phyloP scores from a whole-genome alignment of 2,329 filamentous ascomycete species.

The Thelonectria discophora region DNA sequence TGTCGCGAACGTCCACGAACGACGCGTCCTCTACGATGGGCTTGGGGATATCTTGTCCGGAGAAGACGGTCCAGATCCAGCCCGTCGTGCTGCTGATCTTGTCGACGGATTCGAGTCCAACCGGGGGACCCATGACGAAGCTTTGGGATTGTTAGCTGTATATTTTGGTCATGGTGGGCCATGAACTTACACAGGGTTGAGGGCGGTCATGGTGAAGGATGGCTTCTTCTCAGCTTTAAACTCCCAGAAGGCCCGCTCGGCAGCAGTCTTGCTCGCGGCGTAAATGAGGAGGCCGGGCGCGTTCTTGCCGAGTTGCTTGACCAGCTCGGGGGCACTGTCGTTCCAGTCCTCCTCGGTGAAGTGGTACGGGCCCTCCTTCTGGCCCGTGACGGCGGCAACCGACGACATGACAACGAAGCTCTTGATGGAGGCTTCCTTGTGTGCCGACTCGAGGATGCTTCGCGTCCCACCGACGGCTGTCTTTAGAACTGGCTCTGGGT shows the following conservation, averaged over 20 bases:
- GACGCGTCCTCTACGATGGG: slow-evolving; percentile 21
- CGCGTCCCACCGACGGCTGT: slow-evolving; percentile 33
- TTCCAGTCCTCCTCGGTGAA: slow-evolving; percentile 41
- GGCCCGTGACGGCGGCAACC: slow-evolving; percentile 27
- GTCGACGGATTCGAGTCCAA: slow-evolving; percentile 29
- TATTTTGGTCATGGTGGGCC: neutral
- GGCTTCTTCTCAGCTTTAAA: slow-evolving; percentile 36
- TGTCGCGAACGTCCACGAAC: slow-evolving; percentile 39
- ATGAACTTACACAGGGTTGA: slow-evolving; percentile 36
- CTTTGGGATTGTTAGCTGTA: slow-evolving; percentile 18
- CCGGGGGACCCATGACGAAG: slow-evolving; percentile 40
- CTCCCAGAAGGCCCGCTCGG: slow-evolving; percentile 38
- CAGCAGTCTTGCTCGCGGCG: slow-evolving; percentile 34
- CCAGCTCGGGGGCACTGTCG: slow-evolving; percentile 23
- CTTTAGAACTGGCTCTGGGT: slow-evolving; percentile 34
- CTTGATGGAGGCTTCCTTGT: slow-evolving; percentile 34
- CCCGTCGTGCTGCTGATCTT: slow-evolving; percentile 34
- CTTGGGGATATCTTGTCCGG: slow-evolving; percentile 35
- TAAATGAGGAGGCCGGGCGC: slow-evolving; percentile 33
- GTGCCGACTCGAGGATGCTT: slow-evolving; percentile 34
- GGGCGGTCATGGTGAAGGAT: slow-evolving; percentile 34
- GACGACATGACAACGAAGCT: slow-evolving; percentile 41
- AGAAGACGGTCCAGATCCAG: slow-evolving; percentile 37
- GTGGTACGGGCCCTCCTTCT: slow-evolving; percentile 14
- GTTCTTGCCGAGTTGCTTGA: slow-evolving; percentile 35